phyloP scores from a whole-genome alignment of 2,329 filamentous ascomycete species.

The Lasiodiplodia sp. region DNA sequence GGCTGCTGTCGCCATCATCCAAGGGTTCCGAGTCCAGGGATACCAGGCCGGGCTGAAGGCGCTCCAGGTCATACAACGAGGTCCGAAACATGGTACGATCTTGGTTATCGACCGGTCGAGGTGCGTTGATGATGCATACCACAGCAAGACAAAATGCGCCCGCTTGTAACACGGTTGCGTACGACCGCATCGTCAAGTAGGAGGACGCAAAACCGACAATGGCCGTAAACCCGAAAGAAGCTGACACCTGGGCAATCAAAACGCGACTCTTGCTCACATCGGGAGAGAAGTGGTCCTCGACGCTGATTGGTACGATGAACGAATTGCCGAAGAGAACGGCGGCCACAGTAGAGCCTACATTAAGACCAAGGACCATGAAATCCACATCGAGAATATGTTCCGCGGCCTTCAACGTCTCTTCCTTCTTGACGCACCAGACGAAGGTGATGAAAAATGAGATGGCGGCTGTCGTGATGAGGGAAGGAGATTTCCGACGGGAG shows the following conservation, averaged over 20 bases:
- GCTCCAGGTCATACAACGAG: slow-evolving; percentile 13
- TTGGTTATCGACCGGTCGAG: background rate
- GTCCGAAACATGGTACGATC: background rate
- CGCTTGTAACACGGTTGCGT: slow-evolving; percentile 31
- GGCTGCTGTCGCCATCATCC: slow-evolving; percentile 13
- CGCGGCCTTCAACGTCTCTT: slow-evolving; percentile 6
- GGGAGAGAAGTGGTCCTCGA: slow-evolving; percentile 1
- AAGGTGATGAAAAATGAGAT: slow-evolving; percentile 10
- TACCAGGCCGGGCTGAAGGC: background rate
- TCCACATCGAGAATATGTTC: slow-evolving; percentile 30
- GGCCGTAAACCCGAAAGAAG: slow-evolving; percentile 28
- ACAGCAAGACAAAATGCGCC: slow-evolving; percentile 28
- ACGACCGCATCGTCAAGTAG: slow-evolving; percentile 30
- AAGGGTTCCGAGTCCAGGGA: background rate
- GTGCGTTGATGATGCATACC: slow-evolving; percentile 24
- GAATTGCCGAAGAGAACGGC: slow-evolving; percentile 32
- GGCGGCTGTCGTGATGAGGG: background rate
- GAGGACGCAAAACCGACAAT: slow-evolving; percentile 29
- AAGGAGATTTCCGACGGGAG: background rate
- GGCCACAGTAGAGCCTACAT: slow-evolving; percentile 27
- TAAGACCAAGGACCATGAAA: slow-evolving; percentile 26
- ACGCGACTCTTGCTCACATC: background rate
- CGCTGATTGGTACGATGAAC: slow-evolving; percentile 30
- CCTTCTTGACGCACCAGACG: slow-evolving; percentile 17
- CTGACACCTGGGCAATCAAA: slow-evolving; percentile 16